A percentile compares a stretch with the other conserved stretches of the same genome.
phyloP scores from a whole-genome alignment of 2,329 filamentous ascomycete genomes.

The Fusarium clavum region DNA sequence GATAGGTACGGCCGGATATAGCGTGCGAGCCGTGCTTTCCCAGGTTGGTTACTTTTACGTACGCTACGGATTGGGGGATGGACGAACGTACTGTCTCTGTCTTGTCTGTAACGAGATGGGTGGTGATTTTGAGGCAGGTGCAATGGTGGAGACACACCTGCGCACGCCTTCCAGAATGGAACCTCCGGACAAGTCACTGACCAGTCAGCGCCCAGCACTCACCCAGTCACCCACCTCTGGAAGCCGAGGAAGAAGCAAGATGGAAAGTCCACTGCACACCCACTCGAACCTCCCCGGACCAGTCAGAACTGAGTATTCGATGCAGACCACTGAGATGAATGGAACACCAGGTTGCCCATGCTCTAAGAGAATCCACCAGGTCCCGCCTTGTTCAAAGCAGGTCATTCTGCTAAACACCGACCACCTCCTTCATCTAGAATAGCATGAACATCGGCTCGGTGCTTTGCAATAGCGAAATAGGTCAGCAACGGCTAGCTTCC shows the following conservation, averaged over 20 bases:
- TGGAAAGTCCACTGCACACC: constrained; percentile 43
- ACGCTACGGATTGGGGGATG: constrained; percentile 22
- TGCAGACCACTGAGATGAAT: constrained; percentile 30
- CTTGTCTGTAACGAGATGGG: constrained; percentile 10
- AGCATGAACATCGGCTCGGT: constrained; percentile 23
- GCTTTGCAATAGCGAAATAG: constrained; percentile 10
- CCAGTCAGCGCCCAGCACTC: background rate
- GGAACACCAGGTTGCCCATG: constrained; percentile 32
- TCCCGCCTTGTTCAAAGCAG: constrained; percentile 35
- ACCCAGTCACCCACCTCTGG: constrained; percentile 21
- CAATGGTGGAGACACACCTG: constrained; percentile 34
- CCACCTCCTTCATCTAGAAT: constrained; percentile 46
- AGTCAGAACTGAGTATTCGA: constrained; percentile 8
- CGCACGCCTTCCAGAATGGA: constrained; percentile 39
- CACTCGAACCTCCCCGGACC: constrained; percentile 32
- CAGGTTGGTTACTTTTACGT: constrained; percentile 28
- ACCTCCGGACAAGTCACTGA: constrained; percentile 44
- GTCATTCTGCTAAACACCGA: constrained; percentile 38
- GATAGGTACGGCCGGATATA: constrained; percentile 38
- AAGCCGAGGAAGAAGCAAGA: constrained; percentile 47
- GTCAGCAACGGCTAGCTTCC: constrained; percentile 1
- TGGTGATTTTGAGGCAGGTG: constrained; percentile 40
- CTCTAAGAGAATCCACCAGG: constrained; percentile 29
- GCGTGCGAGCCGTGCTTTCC: constrained; percentile 29
- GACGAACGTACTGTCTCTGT: constrained; percentile 2